Conservation (phyloP, 345 rosid species). For the Eucalyptus lansdowneana region DNA sequence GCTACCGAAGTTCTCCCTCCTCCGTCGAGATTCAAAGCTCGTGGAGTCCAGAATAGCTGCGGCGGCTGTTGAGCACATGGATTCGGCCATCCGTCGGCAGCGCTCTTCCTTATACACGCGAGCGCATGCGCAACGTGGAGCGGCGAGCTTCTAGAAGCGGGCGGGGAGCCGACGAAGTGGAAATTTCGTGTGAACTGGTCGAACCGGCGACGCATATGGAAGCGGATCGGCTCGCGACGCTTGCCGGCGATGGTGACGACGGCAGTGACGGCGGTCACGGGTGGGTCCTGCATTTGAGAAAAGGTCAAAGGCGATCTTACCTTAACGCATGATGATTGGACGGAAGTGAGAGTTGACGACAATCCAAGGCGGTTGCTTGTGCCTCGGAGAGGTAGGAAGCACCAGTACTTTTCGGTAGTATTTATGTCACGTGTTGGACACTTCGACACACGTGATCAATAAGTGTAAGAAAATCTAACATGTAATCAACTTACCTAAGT, state of each 20-base stretch:
- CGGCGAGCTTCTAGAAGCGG: background rate
- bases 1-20: too few relatives aligned
- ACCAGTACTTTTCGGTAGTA: too few relatives aligned
- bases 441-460: too few relatives aligned
- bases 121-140: background rate
- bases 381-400: too few relatives aligned
- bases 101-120: background rate
- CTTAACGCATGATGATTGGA: background rate
- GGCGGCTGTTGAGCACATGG: too few relatives aligned
- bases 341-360: background rate
- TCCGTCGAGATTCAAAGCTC: too few relatives aligned
- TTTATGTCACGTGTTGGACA: fast-evolving
- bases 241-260: too few relatives aligned
- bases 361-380: too few relatives aligned
- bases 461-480: fast-evolving
- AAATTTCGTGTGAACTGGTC: background rate
- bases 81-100: background rate
- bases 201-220: background rate
- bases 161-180: background rate
- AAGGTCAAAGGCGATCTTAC: background rate
- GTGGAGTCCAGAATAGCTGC: too few relatives aligned
- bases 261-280: background rate
- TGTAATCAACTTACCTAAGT: fast-evolving
- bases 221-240: background rate
- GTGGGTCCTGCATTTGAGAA: too few relatives aligned